A percentile compares a stretch with the other conserved stretches of the same genome.
These are phyloP conservation scores for Lolium rigidum DNA, from an alignment of 176 grass and related monocot genomes.

Conservation along the genomic window DNA sequence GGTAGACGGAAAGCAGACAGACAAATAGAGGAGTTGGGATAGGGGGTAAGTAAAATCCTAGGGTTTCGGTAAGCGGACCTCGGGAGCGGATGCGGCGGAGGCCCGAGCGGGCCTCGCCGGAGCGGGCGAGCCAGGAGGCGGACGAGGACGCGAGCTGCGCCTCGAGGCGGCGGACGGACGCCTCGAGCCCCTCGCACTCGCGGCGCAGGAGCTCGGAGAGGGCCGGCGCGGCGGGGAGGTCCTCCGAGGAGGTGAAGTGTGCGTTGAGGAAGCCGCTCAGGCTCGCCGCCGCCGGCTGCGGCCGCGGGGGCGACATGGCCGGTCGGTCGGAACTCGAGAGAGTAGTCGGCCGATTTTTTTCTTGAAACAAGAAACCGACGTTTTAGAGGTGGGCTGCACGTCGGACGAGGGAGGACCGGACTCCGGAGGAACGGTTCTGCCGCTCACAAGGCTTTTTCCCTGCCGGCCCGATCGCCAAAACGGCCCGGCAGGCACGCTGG, in stretches of 20 bases:
- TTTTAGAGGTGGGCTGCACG: neutral
- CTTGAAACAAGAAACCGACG: neutral
- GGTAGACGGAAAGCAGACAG: neutral
- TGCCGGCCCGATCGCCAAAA: too few species aligned
- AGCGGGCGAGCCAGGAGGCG: conserved; percentile 58
- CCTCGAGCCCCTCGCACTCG: conserved; percentile 60
- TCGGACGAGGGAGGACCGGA: neutral
- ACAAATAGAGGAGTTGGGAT: neutral
- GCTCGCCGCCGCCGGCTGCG: conserved; percentile 28
- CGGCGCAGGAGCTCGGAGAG: conserved; percentile 59
- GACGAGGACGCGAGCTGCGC: conserved; percentile 42
- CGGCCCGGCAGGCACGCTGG: too few species aligned
- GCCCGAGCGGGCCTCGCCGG: conserved; percentile 18
- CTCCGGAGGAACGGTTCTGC: too few species aligned
- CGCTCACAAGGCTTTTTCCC: too few species aligned
- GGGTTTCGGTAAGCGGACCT: conserved; percentile 45
- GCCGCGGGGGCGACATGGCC: conserved; percentile 23
- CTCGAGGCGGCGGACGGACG: conserved; percentile 50
- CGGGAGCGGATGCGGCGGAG: conserved; percentile 36
- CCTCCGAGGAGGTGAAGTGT: conserved; percentile 49
- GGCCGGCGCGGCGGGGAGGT: conserved; percentile 51
- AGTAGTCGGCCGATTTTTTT: neutral
- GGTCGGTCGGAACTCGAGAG: conserved; percentile 10
- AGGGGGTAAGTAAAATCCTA: conserved; percentile 6
- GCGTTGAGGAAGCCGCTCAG: conserved; percentile 53